Conservation (phyloP, 345 rosid species). For the Kandelia obovata region DNA sequence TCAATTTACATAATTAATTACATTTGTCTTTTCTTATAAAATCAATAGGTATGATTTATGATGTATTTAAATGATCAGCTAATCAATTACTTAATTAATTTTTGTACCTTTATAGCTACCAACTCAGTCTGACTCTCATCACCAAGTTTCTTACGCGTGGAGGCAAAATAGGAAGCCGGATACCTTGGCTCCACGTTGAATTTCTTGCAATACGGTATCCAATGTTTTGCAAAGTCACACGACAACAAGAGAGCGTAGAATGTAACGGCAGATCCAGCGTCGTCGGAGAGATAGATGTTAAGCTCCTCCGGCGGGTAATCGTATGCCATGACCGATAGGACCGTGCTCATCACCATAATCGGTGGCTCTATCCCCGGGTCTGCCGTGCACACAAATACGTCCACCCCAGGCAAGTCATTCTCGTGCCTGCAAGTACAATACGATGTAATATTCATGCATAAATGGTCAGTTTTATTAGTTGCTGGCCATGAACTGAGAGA, state of each 20-base stretch:
- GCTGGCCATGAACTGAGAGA: no score
- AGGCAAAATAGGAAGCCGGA: conserved; percentile 53
- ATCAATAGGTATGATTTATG: background rate
- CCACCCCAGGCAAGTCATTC: conserved; percentile 48
- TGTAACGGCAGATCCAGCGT: conserved; percentile 57
- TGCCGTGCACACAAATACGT: conserved; percentile 72
- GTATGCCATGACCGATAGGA: conserved; percentile 54
- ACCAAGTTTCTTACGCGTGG: background rate
- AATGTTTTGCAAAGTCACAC: conserved; percentile 39
- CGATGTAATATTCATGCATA: no score
- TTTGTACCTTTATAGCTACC: conserved; percentile 14
- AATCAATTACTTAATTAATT: background rate
- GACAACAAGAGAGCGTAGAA: conserved; percentile 60
- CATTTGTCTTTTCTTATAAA: no score
- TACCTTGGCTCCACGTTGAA: conserved; percentile 53
- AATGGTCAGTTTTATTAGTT: no score
- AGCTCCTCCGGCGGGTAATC: conserved; percentile 60
- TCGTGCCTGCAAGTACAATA: conserved; percentile 16
- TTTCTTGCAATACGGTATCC: conserved; percentile 64
- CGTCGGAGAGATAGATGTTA: conserved; percentile 63
- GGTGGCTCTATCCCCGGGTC: conserved; percentile 77
- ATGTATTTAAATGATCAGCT: background rate
- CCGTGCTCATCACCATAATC: conserved; percentile 57
- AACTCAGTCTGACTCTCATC: background rate
- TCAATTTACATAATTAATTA: background rate